phyloP scores from a whole-genome alignment of 441 rosid species.

The Monsonia emarginata region DNA sequence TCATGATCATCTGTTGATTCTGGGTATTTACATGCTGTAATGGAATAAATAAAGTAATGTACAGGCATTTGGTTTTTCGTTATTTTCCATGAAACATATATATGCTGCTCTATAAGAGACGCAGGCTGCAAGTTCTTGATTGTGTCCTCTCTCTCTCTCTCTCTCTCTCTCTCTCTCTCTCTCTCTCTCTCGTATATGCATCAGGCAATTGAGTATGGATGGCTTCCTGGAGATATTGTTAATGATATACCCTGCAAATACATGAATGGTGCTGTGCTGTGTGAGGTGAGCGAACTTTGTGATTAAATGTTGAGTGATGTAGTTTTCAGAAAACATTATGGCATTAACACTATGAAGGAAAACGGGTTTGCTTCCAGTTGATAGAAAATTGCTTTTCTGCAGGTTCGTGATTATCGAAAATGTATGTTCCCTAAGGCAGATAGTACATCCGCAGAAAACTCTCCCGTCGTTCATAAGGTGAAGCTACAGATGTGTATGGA shows the following conservation, averaged over 20 bases:
- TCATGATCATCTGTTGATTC: neutral
- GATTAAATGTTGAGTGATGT: neutral
- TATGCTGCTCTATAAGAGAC: slow-evolving; percentile 3
- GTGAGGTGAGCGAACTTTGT: slow-evolving; percentile 24
- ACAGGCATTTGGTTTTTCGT: neutral
- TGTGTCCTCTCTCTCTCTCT: neutral
- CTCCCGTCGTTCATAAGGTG: slow-evolving; percentile 22
- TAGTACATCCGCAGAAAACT: neutral
- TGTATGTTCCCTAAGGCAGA: slow-evolving; percentile 7
- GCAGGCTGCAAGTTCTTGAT: slow-evolving; percentile 8
- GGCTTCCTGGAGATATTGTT: slow-evolving; percentile 24
- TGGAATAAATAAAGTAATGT: neutral
- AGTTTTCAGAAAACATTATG: neutral
- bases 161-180: neutral
- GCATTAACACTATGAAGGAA: neutral
- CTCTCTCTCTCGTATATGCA: neutral
- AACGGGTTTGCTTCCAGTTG: neutral
- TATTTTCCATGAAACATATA: slow-evolving; percentile 4
- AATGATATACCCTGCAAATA: slow-evolving; percentile 24
- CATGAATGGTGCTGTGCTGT: slow-evolving; percentile 23
- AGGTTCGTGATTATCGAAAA: slow-evolving; percentile 28
- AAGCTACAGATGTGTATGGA: slow-evolving; percentile 23
- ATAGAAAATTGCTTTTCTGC: slow-evolving; percentile 4
- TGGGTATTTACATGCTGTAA: neutral
- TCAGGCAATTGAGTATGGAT: slow-evolving; percentile 26